A percentile compares a stretch with the other conserved stretches of the same genome.
phyloP scores from a whole-genome alignment of 805 yeast genomes.

The Brettanomyces sp. region DNA sequence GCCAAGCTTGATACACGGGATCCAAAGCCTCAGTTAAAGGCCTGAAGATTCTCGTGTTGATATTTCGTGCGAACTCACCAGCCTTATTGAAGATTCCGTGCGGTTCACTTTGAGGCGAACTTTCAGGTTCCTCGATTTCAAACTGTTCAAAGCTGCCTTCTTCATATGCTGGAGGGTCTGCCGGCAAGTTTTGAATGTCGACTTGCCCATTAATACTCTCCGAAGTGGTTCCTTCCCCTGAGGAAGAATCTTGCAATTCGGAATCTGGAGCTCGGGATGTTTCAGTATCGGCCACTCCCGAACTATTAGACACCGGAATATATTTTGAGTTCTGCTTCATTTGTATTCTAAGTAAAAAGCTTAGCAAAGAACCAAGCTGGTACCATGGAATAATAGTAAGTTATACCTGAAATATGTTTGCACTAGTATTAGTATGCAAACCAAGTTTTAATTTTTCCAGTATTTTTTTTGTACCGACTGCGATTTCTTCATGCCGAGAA shows the following conservation, averaged over 20 bases:
- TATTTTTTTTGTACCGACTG: no score
- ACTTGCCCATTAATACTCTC: not conserved
- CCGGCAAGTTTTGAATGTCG: constrained; percentile 1
- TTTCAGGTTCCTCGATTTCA: constrained; percentile 33
- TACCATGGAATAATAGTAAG: not conserved
- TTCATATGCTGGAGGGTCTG: constrained; percentile 20
- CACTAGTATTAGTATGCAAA: no score
- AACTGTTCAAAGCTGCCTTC: constrained; percentile 26
- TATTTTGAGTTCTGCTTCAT: not conserved
- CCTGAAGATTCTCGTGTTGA: constrained; percentile 28
- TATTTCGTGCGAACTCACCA: constrained; percentile 26
- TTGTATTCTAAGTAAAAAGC: no score
- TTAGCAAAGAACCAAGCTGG: no score
- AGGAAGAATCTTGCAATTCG: not conserved
- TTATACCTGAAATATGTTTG: no score
- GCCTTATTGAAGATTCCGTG: constrained; percentile 25
- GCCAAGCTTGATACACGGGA: constrained; percentile 42
- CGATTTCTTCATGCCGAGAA: not conserved
- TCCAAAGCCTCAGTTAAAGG: constrained; percentile 39
- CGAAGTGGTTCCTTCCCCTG: not conserved
- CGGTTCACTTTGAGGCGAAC: not conserved
- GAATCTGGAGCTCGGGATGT: not conserved
- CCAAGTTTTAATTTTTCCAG: no score
- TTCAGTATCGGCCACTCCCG: no score
- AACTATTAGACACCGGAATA: not conserved